phyloP scores from a whole-genome alignment of 352 stramenopile species.

The Phytophthora meadii region DNA sequence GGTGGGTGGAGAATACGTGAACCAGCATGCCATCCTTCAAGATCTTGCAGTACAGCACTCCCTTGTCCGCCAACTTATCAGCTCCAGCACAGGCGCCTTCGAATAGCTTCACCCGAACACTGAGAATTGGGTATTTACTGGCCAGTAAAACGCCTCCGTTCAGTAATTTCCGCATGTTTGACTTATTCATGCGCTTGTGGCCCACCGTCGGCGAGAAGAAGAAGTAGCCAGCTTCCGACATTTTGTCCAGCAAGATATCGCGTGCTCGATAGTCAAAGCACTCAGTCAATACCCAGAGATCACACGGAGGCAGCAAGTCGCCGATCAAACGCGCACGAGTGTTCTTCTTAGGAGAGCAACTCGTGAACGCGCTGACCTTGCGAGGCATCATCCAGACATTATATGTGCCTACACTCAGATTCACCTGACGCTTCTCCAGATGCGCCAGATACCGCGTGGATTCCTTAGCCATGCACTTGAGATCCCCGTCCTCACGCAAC shows the following conservation, averaged over 20 bases:
- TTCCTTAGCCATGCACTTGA: constrained; percentile 76
- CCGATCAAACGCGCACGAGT: constrained; percentile 76
- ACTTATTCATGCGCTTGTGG: constrained; percentile 67
- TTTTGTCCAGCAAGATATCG: constrained; percentile 65
- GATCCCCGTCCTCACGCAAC: constrained; percentile 66
- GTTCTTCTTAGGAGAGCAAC: constrained; percentile 77
- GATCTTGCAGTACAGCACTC: constrained; percentile 84
- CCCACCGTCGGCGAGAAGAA: constrained; percentile 79
- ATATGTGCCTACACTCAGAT: constrained; percentile 72
- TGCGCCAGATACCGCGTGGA: constrained; percentile 70
- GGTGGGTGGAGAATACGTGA: constrained; percentile 79
- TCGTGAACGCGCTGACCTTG: constrained; percentile 78
- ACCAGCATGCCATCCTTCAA: constrained; percentile 75
- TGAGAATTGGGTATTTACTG: constrained; percentile 81
- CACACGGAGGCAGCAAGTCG: constrained; percentile 67
- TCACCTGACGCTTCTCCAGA: constrained; percentile 62
- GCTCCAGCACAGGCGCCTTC: constrained; percentile 64
- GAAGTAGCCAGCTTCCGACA: constrained; percentile 69
- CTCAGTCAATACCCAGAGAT: constrained; percentile 82
- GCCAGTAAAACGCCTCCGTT: constrained; percentile 77
- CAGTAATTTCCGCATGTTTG: constrained; percentile 74
- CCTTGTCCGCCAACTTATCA: constrained; percentile 80
- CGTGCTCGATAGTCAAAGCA: constrained; percentile 82
- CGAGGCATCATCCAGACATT: constrained; percentile 89
- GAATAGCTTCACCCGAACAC: constrained; percentile 76